Base-by-base conservation (phyloP, 169 alveolate genomes). In the Cryptosporidium felis region DNA sequence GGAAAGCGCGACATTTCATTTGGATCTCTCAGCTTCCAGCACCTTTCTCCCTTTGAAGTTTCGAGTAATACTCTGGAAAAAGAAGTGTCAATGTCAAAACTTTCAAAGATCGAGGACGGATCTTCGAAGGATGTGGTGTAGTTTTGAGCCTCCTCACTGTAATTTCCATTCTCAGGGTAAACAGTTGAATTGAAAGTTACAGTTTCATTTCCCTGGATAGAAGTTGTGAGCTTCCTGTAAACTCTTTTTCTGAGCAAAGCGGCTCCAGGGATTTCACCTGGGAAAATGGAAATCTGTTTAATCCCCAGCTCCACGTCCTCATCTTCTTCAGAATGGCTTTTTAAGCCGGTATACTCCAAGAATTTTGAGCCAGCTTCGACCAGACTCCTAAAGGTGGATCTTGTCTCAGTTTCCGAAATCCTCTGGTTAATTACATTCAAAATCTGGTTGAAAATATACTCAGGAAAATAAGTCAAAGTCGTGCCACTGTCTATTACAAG, bases 401-500 rank as follows among this genome's bases (percentile, higher is more conserved):
- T 53, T 21, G 18, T 74, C 38, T 56, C 85, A 41, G 85, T 53
- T 40, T 49, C 67, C n/a, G 85, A 49, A 30, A 74, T 74, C 10
- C 67, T 74, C 23, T 53, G 74, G 14, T 85, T 89, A 23, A 89
- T 80, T 1, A 81, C 74, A 14, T 45, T 61, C 0, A 89, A 59
- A n/a, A 89, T 65, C 36, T 60, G 80, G 30, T 21, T 60, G 62
- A 82, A 89, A n/a, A 89, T 59, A 23, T 58, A 47, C 12, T 59
- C 80, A 44, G 92, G 92, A 46, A 89, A 89, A 60, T 89, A 89
- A 51, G 90, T 80, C 62, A 89, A 51, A 2, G 92, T 89, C 26
- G 92, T 88, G 14, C 92, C 92, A 34, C 91, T 82, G 46, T 89
- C 92, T 34, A 89, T 56, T 47, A 74, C 67, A 21, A 74, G 53